These are phyloP conservation scores for Ophiostoma sp. DNA, from an alignment of 2,329 filamentous ascomycete genomes.

Conservation along the genomic window DNA sequence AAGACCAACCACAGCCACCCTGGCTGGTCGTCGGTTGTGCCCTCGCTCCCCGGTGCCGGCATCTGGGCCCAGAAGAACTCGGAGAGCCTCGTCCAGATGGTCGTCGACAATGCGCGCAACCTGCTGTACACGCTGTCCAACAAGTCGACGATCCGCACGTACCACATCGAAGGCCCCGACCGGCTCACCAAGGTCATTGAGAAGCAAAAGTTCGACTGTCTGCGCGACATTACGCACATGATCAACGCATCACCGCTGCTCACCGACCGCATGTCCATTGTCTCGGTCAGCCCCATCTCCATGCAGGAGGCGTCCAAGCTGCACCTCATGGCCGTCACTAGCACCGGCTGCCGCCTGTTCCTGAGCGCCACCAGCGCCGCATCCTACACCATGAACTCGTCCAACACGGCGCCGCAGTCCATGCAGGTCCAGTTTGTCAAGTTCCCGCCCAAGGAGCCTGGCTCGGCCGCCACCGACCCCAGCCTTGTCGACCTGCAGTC, in stretches of 20 bases:
- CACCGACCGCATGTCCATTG: constrained; percentile 63
- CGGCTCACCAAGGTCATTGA: constrained; percentile 60
- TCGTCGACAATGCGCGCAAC: constrained; percentile 80
- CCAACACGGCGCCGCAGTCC: constrained; percentile 70
- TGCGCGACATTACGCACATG: constrained; percentile 79
- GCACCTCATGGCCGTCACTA: constrained; percentile 84
- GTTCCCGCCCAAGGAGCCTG: constrained; percentile 64
- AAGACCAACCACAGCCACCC: constrained; percentile 83
- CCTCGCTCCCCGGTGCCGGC: constrained; percentile 40
- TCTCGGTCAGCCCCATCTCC: constrained; percentile 80
- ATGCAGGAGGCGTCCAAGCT: constrained; percentile 73
- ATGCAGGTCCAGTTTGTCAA: constrained; percentile 98
- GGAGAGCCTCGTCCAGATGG: constrained; percentile 71
- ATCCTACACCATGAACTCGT: constrained; percentile 57
- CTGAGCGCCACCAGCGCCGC: constrained; percentile 81
- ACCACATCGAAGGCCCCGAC: constrained; percentile 68
- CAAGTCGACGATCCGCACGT: constrained; percentile 82
- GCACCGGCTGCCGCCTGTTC: constrained; percentile 85
- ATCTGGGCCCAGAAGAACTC: constrained; percentile 47
- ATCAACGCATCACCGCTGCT: constrained; percentile 69
- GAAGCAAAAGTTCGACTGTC: constrained; percentile 56
- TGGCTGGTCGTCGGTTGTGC: constrained; percentile 62
- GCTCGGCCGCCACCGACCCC: constrained; percentile 35
- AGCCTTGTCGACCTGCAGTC: constrained; percentile 45
- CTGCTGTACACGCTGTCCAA: constrained; percentile 89